Evolutionary conservation across 352 stramenopile species (phyloP).

Genomic region (Phytophthora syringae): DNA sequence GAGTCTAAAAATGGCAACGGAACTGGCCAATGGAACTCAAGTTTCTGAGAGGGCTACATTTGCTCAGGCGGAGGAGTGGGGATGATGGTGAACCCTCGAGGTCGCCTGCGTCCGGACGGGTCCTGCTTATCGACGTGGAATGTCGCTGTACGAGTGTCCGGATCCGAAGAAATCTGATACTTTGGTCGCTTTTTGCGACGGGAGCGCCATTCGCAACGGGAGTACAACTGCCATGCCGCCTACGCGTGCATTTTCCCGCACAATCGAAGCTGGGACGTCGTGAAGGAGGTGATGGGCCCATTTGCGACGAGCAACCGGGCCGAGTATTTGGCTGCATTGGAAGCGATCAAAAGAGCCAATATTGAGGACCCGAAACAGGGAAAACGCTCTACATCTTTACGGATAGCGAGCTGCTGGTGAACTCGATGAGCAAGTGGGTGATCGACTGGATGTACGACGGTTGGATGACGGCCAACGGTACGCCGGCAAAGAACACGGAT

Average conservation of each 20-base stretch:
- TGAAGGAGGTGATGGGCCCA: not conserved
- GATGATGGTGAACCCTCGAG: too few relatives aligned
- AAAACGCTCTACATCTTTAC: conserved; percentile 20
- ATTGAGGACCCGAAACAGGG: conserved; percentile 11
- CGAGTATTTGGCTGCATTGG: conserved; percentile 16
- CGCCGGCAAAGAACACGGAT: conserved; percentile 19
- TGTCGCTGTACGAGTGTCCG: too few relatives aligned
- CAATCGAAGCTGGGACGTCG: conserved; percentile 2
- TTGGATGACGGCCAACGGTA: conserved; percentile 15
- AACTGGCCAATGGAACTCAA: too few relatives aligned
- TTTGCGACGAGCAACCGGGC: conserved; percentile 17
- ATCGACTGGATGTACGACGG: conserved; percentile 22
- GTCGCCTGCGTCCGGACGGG: too few relatives aligned
- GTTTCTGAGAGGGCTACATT: too few relatives aligned
- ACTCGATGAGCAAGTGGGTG: conserved; percentile 22
- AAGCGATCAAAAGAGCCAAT: conserved; percentile 23
- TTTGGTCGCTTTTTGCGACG: not conserved
- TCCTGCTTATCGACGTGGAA: too few relatives aligned
- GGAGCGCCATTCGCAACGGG: not conserved
- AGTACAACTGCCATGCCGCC: conserved; percentile 5
- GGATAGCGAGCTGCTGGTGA: conserved; percentile 23
- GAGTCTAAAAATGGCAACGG: too few relatives aligned
- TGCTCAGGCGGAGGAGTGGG: too few relatives aligned
- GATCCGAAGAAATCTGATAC: not conserved
- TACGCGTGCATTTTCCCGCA: conserved; percentile 23